Base-by-base conservation (phyloP, 176 grass and related monocot species). In the Eremochloa ophiuroides region DNA sequence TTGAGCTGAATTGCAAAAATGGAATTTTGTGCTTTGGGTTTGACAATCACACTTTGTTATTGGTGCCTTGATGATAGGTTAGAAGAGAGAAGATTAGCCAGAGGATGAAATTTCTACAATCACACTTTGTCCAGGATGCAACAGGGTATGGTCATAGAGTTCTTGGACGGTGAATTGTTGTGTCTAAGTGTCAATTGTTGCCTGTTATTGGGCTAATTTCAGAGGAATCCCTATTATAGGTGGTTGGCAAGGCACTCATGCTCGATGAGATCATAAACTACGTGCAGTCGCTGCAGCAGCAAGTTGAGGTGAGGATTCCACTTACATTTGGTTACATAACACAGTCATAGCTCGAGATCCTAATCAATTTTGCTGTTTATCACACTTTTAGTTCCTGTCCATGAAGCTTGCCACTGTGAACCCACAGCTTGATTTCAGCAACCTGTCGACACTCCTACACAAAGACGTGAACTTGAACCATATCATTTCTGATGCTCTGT, bases 361-460 rank as follows among this genome's bases (percentile, higher is more conserved):
- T 90, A 46, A 80, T 66, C 1, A 16, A 0, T 28, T 79, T 3
- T 10, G 6, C 47, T 46, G 43, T 37, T 9, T 2, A 43, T 14
- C 78, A 39, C 5, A 28, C n/a, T 84, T 83, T 47, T 87, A 99
- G 96, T 93, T 99, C 86, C 85, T 99, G 72, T 99, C 96, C 16
- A 99, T 99, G 96, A 99, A 99, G 88, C 91, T 99, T 27, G 85
- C 89, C 0, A 93, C 96, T 0, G 96, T 95, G 76, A 99, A 99
- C 86, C 96, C 93, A 0, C 73, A 86, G 25, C 80, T 99, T 35
- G 93, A 99, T 68, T 87, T 99, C 74, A 71, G 48, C 69, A 84
- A 87, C 87, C 65, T 99, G 34, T 80, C 93, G 51, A 90, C 82
- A 9, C 79, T 93, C 58, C 73, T 95, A 35, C 82, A 92, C 71